Evolutionary conservation across 164 flowering plant genomes (phyloP), one percentile per base, ranked within the genome.

Genomic region (Sedum album): DNA sequence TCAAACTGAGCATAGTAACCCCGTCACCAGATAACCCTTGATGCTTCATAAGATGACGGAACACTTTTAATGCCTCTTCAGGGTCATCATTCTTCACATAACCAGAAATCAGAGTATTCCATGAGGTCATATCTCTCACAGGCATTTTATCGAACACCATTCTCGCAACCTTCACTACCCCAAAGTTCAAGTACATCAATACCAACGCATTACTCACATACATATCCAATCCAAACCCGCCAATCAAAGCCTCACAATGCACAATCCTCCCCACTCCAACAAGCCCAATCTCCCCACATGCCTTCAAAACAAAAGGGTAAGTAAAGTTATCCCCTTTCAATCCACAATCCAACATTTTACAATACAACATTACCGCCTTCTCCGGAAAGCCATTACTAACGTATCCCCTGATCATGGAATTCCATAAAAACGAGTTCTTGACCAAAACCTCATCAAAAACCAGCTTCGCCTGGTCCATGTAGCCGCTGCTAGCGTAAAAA

Each of bases 271-370:
- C 88, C 49, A 71, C 65, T 66, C 72, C 73, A 31, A 71, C 75
- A 55, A 72, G 26, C 46, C 60, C 33, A 69, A 79, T 38, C 66
- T 82, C 81, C 28, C 86, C 83, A 72, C 85, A 82, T 1, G 83
- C 88, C 79, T 78, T 85, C 4, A 85, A 68, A 61, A 83, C 86
- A 79, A 83, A 85, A 60, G 88, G 84, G 77, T 75, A 84, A 1
- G 83, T 77, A 68, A 76, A 84, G 65, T 79, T 79, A 73, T 82
- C 85, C 0, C 77, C 77, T 71, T 64, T 78, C 25, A 57, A 63
- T n/a, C 85, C 82, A 74, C 75, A 76, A 17, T 68, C 14, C 69
- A 68, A 10, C 84, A 84, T 81, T 57, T 79, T 72, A 4, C 79
- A 72, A 53, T 78, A 82, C 76, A 81, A 69, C 38, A 69, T 70